These are phyloP conservation scores for Ascosphaera aggregata DNA, from an alignment of 2,329 filamentous ascomycete species.

Conservation along the genomic window DNA sequence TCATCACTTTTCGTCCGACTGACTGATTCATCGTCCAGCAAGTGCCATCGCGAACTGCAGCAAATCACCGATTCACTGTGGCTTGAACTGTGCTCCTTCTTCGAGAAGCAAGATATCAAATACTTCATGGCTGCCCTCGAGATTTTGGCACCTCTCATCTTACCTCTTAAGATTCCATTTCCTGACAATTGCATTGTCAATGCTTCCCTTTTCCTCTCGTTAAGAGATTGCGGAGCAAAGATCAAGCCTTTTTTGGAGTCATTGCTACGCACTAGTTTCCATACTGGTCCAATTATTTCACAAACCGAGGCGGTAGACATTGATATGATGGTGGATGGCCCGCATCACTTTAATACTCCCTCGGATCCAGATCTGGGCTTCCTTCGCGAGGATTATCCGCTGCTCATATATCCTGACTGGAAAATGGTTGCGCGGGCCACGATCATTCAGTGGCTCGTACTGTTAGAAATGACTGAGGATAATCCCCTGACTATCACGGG, in stretches of 20 bases:
- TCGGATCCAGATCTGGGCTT: not conserved
- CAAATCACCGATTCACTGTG: conserved; percentile 12
- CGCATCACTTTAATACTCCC: not conserved
- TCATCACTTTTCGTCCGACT: conserved; percentile 14
- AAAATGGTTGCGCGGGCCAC: not conserved
- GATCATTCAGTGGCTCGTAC: not conserved
- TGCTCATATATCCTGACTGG: conserved; percentile 38
- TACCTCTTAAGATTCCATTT: conserved; percentile 6
- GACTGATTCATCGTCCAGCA: conserved; percentile 11
- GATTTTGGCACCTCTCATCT: conserved; percentile 14
- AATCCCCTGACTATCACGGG: not conserved
- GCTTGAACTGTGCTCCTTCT: conserved; percentile 13
- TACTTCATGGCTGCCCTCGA: conserved; percentile 13
- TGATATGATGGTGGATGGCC: not conserved
- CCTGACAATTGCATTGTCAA: conserved; percentile 5
- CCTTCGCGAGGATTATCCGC: conserved; percentile 10
- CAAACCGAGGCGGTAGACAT: not conserved
- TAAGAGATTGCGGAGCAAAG: not conserved
- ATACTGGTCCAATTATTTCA: not conserved
- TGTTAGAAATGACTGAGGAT: not conserved
- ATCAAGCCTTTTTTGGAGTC: not conserved
- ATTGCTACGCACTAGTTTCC: not conserved
- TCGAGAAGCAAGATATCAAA: conserved; percentile 10
- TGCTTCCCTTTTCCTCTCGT: not conserved
- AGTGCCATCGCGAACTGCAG: conserved; percentile 5